Percentiles rank a stretch among this genome's conserved stretches.
These are phyloP conservation scores for Aspergillus sojae DNA, from an alignment of 2,329 filamentous ascomycete species.

Conservation along the genomic window DNA sequence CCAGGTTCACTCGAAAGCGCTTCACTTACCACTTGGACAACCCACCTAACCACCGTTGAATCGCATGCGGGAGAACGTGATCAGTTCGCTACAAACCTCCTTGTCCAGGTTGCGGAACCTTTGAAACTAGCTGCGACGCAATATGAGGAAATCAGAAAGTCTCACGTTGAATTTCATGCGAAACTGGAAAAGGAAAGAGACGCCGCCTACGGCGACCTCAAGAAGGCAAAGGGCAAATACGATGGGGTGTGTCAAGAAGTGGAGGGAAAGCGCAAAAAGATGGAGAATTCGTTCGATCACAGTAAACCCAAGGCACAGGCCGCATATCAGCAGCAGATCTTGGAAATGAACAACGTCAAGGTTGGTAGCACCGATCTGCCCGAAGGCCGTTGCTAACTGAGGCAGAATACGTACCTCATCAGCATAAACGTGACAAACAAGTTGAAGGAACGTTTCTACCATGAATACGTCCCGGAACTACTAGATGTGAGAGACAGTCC, in stretches of 20 bases:
- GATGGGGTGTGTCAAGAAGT: constrained; percentile 92
- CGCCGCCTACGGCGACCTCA: constrained; percentile 76
- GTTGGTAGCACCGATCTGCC: constrained; percentile 20
- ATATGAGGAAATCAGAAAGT: constrained; percentile 91
- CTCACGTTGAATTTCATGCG: constrained; percentile 82
- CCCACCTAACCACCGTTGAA: constrained; percentile 88
- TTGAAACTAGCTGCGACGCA: constrained; percentile 72
- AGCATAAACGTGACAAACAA: constrained; percentile 96
- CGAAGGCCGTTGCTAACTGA: constrained; percentile 25
- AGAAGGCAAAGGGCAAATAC: constrained; percentile 91
- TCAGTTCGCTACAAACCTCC: constrained; percentile 74
- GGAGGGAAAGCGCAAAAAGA: constrained; percentile 91
- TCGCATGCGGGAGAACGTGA: constrained; percentile 87
- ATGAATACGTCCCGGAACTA: constrained; percentile 92
- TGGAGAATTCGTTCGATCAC: constrained; percentile 85
- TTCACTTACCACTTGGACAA: constrained; percentile 95
- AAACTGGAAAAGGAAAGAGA: constrained; percentile 92
- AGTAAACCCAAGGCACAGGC: constrained; percentile 85
- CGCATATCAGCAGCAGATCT: constrained; percentile 86
- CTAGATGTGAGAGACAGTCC: constrained; percentile 67
- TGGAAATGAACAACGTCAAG: constrained; percentile 96
- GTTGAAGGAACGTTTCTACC: constrained; percentile 95
- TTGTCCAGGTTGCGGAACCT: constrained; percentile 82
- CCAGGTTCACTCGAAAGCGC: constrained; percentile 95
- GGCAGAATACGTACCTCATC: constrained; percentile 88